These are phyloP conservation scores for Strobilomyces echinocephalus DNA, from an alignment of 768 basidiomycete species.

Conservation along the genomic window DNA sequence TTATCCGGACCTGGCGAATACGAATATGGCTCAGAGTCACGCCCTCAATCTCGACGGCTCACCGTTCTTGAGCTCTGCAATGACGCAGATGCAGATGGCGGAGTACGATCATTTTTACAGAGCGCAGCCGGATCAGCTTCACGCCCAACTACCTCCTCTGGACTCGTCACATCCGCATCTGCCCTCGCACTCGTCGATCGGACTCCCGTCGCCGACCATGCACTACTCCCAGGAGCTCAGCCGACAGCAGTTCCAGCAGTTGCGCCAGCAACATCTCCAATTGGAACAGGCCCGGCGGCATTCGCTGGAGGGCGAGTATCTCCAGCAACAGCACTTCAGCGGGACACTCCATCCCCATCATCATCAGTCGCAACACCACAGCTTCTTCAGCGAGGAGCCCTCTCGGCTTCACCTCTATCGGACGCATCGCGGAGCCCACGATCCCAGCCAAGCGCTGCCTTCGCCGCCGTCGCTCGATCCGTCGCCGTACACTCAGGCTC, in stretches of 20 bases:
- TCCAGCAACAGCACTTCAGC: constrained; percentile 31
- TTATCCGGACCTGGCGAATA: constrained; percentile 38
- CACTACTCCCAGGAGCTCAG: constrained; percentile 48
- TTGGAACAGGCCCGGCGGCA: constrained; percentile 31
- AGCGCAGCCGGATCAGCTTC: constrained; percentile 30
- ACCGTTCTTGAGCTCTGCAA: constrained; percentile 88
- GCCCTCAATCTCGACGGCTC: constrained; percentile 76
- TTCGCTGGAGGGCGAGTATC: constrained; percentile 35
- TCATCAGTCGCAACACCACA: constrained; percentile 24
- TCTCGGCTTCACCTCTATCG: constrained; percentile 33
- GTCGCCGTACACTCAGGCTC: constrained; percentile 26
- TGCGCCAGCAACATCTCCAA: constrained; percentile 34
- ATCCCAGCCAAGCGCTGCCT: constrained; percentile 25
- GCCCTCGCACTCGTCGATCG: constrained; percentile 51
- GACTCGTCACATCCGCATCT: constrained; percentile 44
- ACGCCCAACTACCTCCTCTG: constrained; percentile 43
- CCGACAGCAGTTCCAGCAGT: constrained; percentile 40
- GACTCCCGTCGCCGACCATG: constrained; percentile 27
- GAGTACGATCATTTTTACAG: constrained; percentile 45
- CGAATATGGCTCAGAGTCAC: constrained; percentile 69
- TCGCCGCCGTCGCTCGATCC: constrained; percentile 33
- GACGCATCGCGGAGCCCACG: constrained; percentile 34
- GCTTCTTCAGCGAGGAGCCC: constrained; percentile 27
- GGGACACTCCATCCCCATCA: constrained; percentile 29
- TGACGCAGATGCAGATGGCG: constrained; percentile 49